These are phyloP conservation scores for Mollisiaceae sp. DNA, from an alignment of 2,329 filamentous ascomycete genomes.

Conservation along the genomic window DNA sequence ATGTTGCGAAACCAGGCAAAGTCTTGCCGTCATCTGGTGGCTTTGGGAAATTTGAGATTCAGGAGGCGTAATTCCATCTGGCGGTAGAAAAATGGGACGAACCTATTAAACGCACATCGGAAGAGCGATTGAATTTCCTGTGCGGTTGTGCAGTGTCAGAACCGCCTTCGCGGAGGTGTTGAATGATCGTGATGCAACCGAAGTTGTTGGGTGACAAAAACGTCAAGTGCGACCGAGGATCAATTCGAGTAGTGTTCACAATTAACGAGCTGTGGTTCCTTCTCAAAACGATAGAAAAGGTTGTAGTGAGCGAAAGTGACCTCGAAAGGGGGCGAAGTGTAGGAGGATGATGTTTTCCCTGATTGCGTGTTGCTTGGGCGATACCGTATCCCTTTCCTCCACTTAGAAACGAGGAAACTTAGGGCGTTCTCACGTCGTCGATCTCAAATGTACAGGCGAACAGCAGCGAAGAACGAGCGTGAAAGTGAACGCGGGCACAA, in stretches of 20 bases:
- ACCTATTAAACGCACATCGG: conserved; percentile 42
- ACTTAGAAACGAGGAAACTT: conserved; percentile 29
- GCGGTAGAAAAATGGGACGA: conserved; percentile 23
- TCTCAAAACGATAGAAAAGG: conserved; percentile 3
- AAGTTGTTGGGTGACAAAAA: conserved; percentile 13
- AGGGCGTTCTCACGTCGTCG: conserved; percentile 25
- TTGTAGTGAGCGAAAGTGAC: conserved; percentile 12
- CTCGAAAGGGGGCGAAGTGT: conserved; percentile 11
- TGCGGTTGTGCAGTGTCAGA: conserved; percentile 11
- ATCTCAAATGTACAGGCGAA: conserved; percentile 16
- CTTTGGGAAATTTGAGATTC: neutral
- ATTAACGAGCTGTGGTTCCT: conserved; percentile 24
- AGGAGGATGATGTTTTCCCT: conserved; percentile 19
- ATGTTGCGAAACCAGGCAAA: neutral
- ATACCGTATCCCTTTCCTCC: conserved; percentile 30
- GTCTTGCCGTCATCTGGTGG: too few relatives aligned
- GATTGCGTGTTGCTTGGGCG: conserved; percentile 37
- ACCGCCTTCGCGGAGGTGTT: conserved; percentile 3
- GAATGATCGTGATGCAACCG: conserved; percentile 17
- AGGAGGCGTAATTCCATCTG: neutral
- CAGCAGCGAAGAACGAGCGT: conserved; percentile 26
- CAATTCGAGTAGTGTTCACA: conserved; percentile 11
- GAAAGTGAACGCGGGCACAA: conserved; percentile 12
- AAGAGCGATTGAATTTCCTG: conserved; percentile 31
- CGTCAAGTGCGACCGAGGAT: conserved; percentile 21